Evolutionary conservation across 1,284 basidiomycete genomes (phyloP).

Genomic region (Ustilago tritici): DNA sequence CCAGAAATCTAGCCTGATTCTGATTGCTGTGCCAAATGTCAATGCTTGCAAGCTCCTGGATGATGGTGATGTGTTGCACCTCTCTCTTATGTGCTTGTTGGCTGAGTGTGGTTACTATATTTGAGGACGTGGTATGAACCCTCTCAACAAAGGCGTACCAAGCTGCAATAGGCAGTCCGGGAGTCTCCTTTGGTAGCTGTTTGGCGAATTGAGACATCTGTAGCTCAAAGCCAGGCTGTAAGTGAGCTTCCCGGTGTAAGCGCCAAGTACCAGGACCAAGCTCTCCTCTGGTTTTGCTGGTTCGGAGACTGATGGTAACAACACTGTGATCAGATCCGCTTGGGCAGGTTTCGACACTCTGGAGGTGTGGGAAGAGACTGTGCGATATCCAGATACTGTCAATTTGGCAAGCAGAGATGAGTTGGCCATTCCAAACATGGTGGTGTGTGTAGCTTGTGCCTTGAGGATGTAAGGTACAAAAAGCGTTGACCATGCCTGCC

Average conservation of each 20-base stretch:
- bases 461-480: neutral
- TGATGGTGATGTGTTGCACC: rapidly evolving
- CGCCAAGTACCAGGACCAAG: neutral
- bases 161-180: neutral
- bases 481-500: neutral
- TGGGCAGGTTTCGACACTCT: neutral
- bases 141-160: neutral
- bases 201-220: neutral
- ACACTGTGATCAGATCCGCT: neutral
- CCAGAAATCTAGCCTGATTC: neutral
- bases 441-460: neutral
- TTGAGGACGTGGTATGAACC: neutral
- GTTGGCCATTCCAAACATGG: rapidly evolving
- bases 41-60: neutral
- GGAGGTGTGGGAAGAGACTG: neutral
- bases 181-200: neutral
- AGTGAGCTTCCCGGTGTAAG: neutral
- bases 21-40: neutral
- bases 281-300: neutral
- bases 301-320: neutral
- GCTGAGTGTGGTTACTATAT: neutral
- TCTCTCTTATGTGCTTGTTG: neutral
- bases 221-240: neutral
- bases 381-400: neutral
- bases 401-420: neutral